A percentile compares a stretch with the other conserved stretches of the same genome.
phyloP scores from a whole-genome alignment of 352 stramenopile species.

The Phytophthora sansomeana region DNA sequence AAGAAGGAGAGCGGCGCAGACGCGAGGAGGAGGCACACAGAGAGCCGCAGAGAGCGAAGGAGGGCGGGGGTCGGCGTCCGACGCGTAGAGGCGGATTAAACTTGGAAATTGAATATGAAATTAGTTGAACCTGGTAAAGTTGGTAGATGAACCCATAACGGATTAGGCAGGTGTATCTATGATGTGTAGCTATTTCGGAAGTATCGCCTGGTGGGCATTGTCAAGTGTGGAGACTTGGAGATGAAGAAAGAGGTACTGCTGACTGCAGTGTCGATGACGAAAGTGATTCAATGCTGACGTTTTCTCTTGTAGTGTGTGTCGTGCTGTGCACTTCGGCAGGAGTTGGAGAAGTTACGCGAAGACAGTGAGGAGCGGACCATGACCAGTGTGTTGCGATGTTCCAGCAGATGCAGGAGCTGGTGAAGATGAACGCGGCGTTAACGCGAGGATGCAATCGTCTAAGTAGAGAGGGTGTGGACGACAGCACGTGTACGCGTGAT shows the following conservation, averaged over 20 bases:
- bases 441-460: background rate
- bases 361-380: constrained; percentile 39
- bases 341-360: constrained; percentile 27
- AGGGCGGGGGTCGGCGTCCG: no score
- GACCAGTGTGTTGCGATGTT: constrained; percentile 51
- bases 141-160: background rate
- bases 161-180: constrained; percentile 11
- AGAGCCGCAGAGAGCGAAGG: background rate
- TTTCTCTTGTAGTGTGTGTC: constrained; percentile 20
- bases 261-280: background rate
- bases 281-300: background rate
- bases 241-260: constrained; percentile 21
- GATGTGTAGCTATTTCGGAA: background rate
- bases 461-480: background rate
- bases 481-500: background rate
- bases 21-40: background rate
- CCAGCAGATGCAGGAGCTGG: constrained; percentile 56
- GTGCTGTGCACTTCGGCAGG: constrained; percentile 21
- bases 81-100: constrained; percentile 6
- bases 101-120: constrained; percentile 1
- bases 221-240: background rate
- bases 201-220: constrained; percentile 1
- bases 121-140: background rate
- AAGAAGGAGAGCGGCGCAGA: background rate
- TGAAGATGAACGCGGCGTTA: constrained; percentile 42